Base-by-base conservation (phyloP, 225 moss, liverwort and hornwort genomes). In the Asterella californica region DNA sequence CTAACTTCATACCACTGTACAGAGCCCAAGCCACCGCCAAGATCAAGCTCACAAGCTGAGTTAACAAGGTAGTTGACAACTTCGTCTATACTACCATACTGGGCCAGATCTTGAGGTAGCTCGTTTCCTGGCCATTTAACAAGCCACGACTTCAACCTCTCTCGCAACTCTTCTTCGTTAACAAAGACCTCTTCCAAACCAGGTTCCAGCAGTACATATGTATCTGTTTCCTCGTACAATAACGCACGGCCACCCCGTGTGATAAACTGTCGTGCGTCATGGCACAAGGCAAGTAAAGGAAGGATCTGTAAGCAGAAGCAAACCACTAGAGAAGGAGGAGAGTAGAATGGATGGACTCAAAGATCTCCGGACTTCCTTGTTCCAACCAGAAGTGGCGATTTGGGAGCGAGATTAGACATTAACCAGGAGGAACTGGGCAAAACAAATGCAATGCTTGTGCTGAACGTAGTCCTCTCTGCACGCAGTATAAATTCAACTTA, bases 181-280 rank as follows among this genome's bases (percentile, higher is more conserved):
- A 99, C 91, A 65, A 99, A 95, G 34, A 90, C 90, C 84, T 99
- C 99, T 29, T 99, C 99, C 81, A 91, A 87, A 45, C 95, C 99
- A 38, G 99, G 99, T 75, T 99, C 95, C 87, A 99, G 89, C 69
- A 99, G 81, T 38, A 99, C 92, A 79, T 93, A 95, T 0, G 79
- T 89, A 63, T 86, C 88, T 46, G 79, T 80, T 79, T 94, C 88
- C 38, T 91, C 95, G 72, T 99, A 94, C 80, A 93, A 29, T 27
- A 90, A 53, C 61, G 89, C 86, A 80, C 94, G 84, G 59, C 91
- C 81, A 57, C 79, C 81, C 27, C 64, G 79, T 33, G 85, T 83
- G 53, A 87, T 83, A 66, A 89, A 27, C 93, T 93, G 53, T 53
- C 67, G 19, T 15, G 34, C 15, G 67, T 67, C 67, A 67, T 93